Conservation (phyloP, 108 stramenopile species). For the Discostella stelligeroides region DNA sequence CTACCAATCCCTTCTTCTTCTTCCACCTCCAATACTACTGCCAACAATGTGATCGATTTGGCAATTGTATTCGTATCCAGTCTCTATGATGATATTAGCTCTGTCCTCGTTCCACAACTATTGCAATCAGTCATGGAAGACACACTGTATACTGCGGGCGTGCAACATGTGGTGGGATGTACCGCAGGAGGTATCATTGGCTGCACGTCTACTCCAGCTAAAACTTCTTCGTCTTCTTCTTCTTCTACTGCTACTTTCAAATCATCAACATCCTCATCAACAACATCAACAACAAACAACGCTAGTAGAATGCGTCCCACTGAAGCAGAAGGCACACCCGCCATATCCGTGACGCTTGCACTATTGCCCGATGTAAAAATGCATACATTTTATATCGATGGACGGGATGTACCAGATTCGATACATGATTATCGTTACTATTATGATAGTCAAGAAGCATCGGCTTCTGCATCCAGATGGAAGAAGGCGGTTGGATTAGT, state of each 20-base stretch:
- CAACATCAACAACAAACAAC: background rate
- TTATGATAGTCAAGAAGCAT: too few relatives aligned
- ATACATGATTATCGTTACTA: background rate
- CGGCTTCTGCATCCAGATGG: background rate
- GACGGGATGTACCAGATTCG: constrained; percentile 13
- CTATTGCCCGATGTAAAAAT: constrained; percentile 72
- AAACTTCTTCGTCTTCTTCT: background rate
- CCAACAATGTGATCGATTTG: constrained; percentile 55
- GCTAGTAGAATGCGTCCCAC: constrained; percentile 35
- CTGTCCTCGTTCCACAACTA: constrained; percentile 24
- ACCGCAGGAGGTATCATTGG: constrained; percentile 77
- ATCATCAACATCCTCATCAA: constrained; percentile 5
- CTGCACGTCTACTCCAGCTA: constrained; percentile 18
- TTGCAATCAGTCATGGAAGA: constrained; percentile 58
- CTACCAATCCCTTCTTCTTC: constrained; percentile 52
- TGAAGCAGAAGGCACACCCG: constrained; percentile 76
- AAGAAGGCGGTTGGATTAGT: constrained; percentile 53
- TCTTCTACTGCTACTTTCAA: too few relatives aligned
- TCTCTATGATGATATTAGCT: constrained; percentile 47
- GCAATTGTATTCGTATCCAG: constrained; percentile 24
- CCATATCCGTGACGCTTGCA: constrained; percentile 61
- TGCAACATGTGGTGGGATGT: constrained; percentile 69
- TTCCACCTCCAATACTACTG: constrained; percentile 6
- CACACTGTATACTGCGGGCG: background rate
- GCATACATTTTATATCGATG: constrained; percentile 61